These are phyloP conservation scores for Pterocarpus santalinus DNA, from an alignment of 306 rosid genomes.

Conservation along the genomic window DNA sequence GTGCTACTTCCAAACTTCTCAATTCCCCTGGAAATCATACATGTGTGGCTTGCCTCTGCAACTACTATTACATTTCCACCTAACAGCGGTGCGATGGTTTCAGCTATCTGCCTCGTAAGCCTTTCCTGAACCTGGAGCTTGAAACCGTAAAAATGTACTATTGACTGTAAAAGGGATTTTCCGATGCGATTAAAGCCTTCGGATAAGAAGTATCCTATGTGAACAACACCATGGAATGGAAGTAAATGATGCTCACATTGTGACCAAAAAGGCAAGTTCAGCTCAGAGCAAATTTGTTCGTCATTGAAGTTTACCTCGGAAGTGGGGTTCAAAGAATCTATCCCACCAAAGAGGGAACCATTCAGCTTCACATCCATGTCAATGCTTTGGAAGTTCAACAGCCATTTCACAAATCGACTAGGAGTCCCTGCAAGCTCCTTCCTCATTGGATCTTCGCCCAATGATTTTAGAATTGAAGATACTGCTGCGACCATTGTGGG, in stretches of 20 bases:
- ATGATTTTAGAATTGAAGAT: conserved; percentile 72
- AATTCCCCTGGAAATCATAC: conserved; percentile 96
- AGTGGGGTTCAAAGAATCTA: conserved; percentile 44
- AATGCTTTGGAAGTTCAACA: conserved; percentile 73
- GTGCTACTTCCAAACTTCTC: conserved; percentile 93
- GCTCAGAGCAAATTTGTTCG: conserved; percentile 65
- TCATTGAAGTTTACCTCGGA: conserved; percentile 52
- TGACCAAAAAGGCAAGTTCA: conserved; percentile 84
- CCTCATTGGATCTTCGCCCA: conserved; percentile 92
- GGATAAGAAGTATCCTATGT: conserved; percentile 68
- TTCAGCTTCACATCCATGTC: conserved; percentile 77
- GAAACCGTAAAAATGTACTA: conserved; percentile 83
- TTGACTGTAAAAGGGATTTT: conserved; percentile 76
- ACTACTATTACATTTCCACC: conserved; percentile 89
- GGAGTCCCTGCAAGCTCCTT: conserved; percentile 89
- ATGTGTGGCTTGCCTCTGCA: conserved; percentile 92
- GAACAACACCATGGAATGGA: conserved; percentile 93
- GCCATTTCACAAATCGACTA: conserved; percentile 78
- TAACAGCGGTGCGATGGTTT: conserved; percentile 72
- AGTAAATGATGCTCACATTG: conserved; percentile 91
- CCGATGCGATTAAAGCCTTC: conserved; percentile 64
- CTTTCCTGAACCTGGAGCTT: conserved; percentile 98
- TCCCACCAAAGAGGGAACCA: conserved; percentile 52
- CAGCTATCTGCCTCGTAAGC: conserved; percentile 93
- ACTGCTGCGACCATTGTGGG: conserved; percentile 71